Conservation (phyloP, 192 early-diverging fungal species). For the Backusella parvicylindrica region DNA sequence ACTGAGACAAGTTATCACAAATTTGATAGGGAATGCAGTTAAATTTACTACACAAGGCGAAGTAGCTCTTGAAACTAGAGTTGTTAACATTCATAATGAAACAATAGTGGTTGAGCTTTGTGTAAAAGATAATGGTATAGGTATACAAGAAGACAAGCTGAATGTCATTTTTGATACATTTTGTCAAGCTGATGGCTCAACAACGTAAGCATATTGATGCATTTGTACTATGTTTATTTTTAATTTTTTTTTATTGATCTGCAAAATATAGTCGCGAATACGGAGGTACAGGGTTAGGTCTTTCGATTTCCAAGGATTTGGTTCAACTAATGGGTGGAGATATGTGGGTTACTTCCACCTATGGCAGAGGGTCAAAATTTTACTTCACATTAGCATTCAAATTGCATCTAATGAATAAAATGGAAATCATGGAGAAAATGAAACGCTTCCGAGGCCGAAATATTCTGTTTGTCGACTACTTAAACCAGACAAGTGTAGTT, state of each 20-base stretch:
- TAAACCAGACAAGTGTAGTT: slow-evolving; percentile 37
- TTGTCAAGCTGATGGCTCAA: slow-evolving; percentile 79
- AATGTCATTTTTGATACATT: slow-evolving; percentile 78
- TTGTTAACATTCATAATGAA: slow-evolving; percentile 37
- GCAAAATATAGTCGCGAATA: slow-evolving; percentile 55
- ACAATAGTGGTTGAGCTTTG: slow-evolving; percentile 60
- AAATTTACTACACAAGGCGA: slow-evolving; percentile 81
- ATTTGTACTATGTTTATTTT: too few species aligned
- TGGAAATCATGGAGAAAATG: slow-evolving; percentile 46
- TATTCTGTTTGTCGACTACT: slow-evolving; percentile 62
- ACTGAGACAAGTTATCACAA: slow-evolving; percentile 76
- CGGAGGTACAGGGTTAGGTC: slow-evolving; percentile 82
- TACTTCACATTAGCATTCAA: slow-evolving; percentile 67
- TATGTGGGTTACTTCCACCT: slow-evolving; percentile 73
- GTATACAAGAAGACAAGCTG: slow-evolving; percentile 76
- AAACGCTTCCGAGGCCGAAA: slow-evolving; percentile 61
- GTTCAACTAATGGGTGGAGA: slow-evolving; percentile 75
- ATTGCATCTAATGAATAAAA: slow-evolving; percentile 27
- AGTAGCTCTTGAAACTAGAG: slow-evolving; percentile 53
- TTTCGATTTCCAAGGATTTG: slow-evolving; percentile 79
- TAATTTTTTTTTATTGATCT: neutral
- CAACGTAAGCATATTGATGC: slow-evolving; percentile 41
- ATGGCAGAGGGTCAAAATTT: slow-evolving; percentile 75
- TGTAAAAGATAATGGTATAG: slow-evolving; percentile 82
- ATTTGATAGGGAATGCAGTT: slow-evolving; percentile 80